A percentile compares a stretch with the other conserved stretches of the same genome.
phyloP scores from a whole-genome alignment of 2,329 filamentous ascomycete genomes.

The Botrytis porri region DNA sequence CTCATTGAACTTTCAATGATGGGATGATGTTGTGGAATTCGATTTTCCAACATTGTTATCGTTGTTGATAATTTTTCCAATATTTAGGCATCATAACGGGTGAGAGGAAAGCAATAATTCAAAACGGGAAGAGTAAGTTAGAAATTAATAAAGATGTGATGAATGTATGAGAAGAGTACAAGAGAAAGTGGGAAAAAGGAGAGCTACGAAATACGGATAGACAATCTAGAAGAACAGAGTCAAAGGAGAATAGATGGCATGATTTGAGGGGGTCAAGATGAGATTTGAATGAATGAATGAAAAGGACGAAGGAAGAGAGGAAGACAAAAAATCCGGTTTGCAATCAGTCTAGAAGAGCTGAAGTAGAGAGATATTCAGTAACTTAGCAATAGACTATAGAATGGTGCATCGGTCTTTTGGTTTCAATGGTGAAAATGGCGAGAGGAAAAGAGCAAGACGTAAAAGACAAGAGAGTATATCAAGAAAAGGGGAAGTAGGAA shows the following conservation, averaged over 20 bases:
- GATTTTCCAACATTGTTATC: too few relatives aligned
- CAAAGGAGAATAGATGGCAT: too few relatives aligned
- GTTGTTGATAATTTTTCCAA: too few relatives aligned
- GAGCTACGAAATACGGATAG: background rate
- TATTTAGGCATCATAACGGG: too few relatives aligned
- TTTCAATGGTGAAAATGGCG: background rate
- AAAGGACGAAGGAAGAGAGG: background rate
- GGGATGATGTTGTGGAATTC: too few relatives aligned
- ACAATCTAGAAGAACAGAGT: background rate
- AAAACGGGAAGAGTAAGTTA: background rate
- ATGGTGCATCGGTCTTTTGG: background rate
- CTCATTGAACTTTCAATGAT: too few relatives aligned
- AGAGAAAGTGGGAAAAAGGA: background rate
- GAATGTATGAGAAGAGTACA: background rate
- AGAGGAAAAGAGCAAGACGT: background rate
- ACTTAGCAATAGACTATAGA: background rate
- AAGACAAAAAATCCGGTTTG: background rate
- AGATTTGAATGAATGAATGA: too few relatives aligned
- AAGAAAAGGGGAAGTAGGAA: too few relatives aligned
- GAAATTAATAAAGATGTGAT: background rate
- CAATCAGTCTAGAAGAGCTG: background rate
- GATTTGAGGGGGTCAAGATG: too few relatives aligned
- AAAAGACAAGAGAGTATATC: background rate
- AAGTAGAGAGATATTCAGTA: background rate
- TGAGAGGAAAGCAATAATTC: background rate